phyloP scores from a whole-genome alignment of 2,329 filamentous ascomycete genomes.

The Cyclaneusma minus region DNA sequence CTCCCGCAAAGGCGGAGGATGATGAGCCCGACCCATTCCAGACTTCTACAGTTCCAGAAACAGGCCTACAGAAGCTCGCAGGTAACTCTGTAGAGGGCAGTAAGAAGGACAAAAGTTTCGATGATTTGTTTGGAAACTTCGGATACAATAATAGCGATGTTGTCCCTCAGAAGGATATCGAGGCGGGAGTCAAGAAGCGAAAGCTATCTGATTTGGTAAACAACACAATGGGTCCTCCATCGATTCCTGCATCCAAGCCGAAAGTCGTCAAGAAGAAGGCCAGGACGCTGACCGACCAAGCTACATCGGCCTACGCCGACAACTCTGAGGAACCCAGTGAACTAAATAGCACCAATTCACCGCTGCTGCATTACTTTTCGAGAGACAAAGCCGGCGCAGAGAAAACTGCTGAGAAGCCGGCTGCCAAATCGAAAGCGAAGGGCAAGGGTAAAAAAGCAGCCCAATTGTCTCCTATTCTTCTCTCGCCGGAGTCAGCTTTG shows the following conservation, averaged over 20 bases:
- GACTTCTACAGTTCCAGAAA: too few relatives aligned
- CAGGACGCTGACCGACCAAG: conserved; percentile 63
- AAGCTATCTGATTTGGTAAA: conserved; percentile 37
- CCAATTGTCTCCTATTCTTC: conserved; percentile 31
- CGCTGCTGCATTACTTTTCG: conserved; percentile 30
- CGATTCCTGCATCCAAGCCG: conserved; percentile 23
- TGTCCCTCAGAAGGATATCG: conserved; percentile 3
- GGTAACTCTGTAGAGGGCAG: too few relatives aligned
- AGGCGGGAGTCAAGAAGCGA: conserved; percentile 29
- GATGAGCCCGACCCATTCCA: too few relatives aligned
- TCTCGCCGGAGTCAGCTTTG: conserved; percentile 55
- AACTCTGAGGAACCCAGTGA: conserved; percentile 12
- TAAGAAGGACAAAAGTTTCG: conserved; percentile 15
- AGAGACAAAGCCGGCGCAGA: conserved; percentile 5
- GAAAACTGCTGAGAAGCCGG: conserved; percentile 11
- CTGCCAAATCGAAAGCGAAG: conserved; percentile 10
- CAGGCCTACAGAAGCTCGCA: too few relatives aligned
- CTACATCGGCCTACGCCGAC: conserved; percentile 51
- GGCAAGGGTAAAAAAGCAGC: conserved; percentile 23
- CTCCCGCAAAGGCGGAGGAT: conserved; percentile 41
- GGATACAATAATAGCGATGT: conserved; percentile 18
- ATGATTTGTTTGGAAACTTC: conserved; percentile 23
- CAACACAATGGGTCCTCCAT: conserved; percentile 14
- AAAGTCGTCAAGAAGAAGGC: conserved; percentile 52
- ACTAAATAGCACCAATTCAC: too few relatives aligned